Conservation (phyloP, 768 basidiomycete genomes). For the Udeniomyces megalosporus region DNA sequence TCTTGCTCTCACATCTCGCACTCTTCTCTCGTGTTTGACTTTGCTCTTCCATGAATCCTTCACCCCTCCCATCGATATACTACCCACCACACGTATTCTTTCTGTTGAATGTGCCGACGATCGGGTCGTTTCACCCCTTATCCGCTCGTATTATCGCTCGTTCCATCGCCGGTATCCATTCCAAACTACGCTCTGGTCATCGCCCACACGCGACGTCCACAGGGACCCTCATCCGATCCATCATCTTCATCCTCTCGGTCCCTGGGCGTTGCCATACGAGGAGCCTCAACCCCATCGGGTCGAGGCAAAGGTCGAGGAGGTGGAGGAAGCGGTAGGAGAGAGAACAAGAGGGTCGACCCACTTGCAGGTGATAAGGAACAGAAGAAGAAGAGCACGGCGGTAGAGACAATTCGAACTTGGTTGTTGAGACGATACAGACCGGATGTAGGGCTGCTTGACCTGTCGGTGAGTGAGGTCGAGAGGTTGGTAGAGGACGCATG, state of each 20-base stretch:
- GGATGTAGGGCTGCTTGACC: constrained; percentile 7
- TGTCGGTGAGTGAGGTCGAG: constrained; percentile 16
- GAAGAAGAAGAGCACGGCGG: background rate
- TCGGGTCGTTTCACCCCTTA: too few species aligned
- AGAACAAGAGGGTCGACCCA: background rate
- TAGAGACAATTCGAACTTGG: constrained; percentile 2
- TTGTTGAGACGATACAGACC: constrained; percentile 5
- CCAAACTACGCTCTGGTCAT: background rate
- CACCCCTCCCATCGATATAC: too few species aligned
- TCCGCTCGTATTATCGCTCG: background rate
- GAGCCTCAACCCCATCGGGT: background rate
- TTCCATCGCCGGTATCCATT: background rate
- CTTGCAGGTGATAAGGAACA: constrained; percentile 5
- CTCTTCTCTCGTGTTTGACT: background rate
- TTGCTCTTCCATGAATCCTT: background rate
- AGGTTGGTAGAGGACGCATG: too few species aligned
- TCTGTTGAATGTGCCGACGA: too few species aligned
- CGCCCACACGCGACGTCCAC: background rate
- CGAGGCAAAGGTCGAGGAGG: constrained; percentile 1
- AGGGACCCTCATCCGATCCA: background rate
- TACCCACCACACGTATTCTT: too few species aligned
- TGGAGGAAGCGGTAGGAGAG: background rate
- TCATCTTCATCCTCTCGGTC: background rate
- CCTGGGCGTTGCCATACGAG: background rate
- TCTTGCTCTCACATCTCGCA: background rate